Evolutionary conservation across 2,329 filamentous ascomycete genomes (phyloP).

Genomic region (Pseudocercospora macadamiae): DNA sequence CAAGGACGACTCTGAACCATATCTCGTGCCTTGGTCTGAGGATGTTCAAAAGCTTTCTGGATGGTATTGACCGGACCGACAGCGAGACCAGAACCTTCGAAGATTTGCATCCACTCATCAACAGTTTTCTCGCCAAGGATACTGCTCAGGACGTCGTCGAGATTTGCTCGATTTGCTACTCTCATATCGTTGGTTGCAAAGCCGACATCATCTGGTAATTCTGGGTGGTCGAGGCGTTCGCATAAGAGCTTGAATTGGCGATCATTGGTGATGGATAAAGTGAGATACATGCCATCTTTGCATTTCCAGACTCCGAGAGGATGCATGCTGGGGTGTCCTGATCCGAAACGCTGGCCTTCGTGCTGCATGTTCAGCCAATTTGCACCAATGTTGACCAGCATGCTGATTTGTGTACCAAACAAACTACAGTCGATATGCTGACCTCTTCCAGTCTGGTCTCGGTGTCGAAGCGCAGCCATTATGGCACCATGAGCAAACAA

Average conservation of each 20-base stretch:
- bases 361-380: conserved; percentile 41
- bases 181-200: conserved; percentile 29
- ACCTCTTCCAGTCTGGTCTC: conserved; percentile 39
- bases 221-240: conserved; percentile 19
- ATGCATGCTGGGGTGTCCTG: conserved; percentile 48
- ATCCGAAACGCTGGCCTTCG: conserved; percentile 46
- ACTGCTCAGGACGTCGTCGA: conserved; percentile 39
- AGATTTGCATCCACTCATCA: conserved; percentile 41
- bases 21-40: conserved; percentile 42
- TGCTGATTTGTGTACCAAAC: conserved; percentile 45
- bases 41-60: conserved; percentile 45
- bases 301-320: conserved; percentile 47
- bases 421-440: conserved; percentile 49
- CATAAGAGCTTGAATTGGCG: conserved; percentile 40
- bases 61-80: conserved; percentile 50
- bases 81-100: conserved; percentile 47
- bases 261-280: conserved; percentile 41
- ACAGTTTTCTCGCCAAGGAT: conserved; percentile 39
- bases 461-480: conserved; percentile 41
- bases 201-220: conserved; percentile 26
- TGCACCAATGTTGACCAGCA: conserved; percentile 45
- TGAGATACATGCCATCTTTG: conserved; percentile 36
- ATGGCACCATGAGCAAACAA: conserved; percentile 49
- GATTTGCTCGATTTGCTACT: conserved; percentile 26
- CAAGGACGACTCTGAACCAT: conserved; percentile 16